Evolutionary conservation across 2,329 filamentous ascomycete genomes (phyloP), one percentile per base, ranked within the genome.

Genomic region (Xylariales sp.): DNA sequence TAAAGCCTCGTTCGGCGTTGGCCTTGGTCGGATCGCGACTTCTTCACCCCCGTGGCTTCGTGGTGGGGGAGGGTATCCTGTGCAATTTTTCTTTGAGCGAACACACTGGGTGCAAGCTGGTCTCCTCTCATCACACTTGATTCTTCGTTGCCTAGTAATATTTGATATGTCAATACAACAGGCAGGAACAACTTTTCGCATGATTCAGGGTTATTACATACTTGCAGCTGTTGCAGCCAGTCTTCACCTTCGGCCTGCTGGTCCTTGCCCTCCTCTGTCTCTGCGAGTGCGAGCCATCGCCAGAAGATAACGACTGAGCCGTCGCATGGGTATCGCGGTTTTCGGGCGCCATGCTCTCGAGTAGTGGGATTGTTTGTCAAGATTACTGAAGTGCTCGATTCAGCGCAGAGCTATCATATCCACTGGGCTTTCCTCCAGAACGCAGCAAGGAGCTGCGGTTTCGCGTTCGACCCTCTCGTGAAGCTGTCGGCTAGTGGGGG

Each of bases 141-240:
- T 81, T 47, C 76, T 71, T 49, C 79, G 69, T 47, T 68, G 69
- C 57, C 78, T 82, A 47, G 40, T 42, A 18, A 36, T 27, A n/a
- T n/a, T n/a, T n/a, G n/a, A n/a, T n/a, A n/a, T 33, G 31, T 19
- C 15, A 33, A 15, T 33, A 15, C 31, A 33, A 36, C 15, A 15
- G n/a, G n/a, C n/a, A n/a, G n/a, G n/a, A n/a, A n/a, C n/a, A n/a
- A n/a, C n/a, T n/a, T n/a, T n/a, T n/a, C n/a, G n/a, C n/a, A n/a
- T n/a, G n/a, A n/a, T n/a, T n/a, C n/a, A n/a, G 24, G 24, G 24
- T 27, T n/a, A 27, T n/a, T n/a, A 70, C 79, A 58, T 68, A 83
- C 80, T 84, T 84, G 80, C 80, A 84, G 58, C 78, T 81, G 52
- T 69, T 70, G 60, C 80, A 84, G 29, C 80, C 80, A 1, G 79